Evolutionary conservation across 306 rosid species (phyloP).

Genomic region (Acacia confusa): DNA sequence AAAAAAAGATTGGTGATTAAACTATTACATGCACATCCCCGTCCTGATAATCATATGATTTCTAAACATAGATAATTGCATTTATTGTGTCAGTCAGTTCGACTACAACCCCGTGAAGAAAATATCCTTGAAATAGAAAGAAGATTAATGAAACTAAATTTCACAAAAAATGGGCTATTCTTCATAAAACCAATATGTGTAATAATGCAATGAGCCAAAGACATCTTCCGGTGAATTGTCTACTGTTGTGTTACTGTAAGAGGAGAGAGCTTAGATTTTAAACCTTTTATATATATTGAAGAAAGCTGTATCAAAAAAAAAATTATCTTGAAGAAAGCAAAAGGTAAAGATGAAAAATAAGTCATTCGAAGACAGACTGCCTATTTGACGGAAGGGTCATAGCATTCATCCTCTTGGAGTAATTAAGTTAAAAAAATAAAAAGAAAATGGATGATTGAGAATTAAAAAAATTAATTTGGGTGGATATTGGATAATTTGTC

Average conservation of each 20-base stretch:
- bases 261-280: not conserved
- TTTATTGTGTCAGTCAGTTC: not conserved
- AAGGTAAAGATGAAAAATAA: not conserved
- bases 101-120: not conserved
- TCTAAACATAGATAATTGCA: not conserved
- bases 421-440: not conserved
- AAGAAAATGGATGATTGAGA: not conserved
- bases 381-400: not conserved
- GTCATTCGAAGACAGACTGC: not conserved
- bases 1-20: not conserved
- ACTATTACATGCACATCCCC: constrained; percentile 23
- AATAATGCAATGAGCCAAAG: constrained; percentile 2
- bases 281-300: not conserved
- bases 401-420: not conserved
- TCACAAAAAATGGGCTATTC: not conserved
- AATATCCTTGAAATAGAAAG: not conserved
- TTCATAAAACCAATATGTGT: not conserved
- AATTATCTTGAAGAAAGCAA: not conserved
- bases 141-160: not conserved
- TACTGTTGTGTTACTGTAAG: not conserved
- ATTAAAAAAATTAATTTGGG: not conserved
- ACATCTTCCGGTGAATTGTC: not conserved
- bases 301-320: too few relatives aligned
- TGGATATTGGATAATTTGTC: not conserved
- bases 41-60: constrained; percentile 9